Conservation (phyloP, 352 stramenopile species). For the Phytophthora ohioensis region DNA sequence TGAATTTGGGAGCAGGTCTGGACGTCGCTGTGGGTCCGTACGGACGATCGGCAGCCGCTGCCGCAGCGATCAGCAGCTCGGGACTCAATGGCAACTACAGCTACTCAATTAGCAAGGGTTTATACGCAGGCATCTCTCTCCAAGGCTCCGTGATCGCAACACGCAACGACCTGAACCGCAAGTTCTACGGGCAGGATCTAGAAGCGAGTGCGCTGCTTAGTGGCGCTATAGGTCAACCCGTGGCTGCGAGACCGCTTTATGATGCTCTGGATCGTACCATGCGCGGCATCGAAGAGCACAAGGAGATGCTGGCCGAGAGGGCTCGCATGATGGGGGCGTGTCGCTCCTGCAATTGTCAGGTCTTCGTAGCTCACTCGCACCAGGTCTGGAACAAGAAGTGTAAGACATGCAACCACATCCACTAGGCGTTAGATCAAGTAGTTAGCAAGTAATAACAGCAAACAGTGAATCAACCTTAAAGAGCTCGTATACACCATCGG, state of each 20-base stretch:
- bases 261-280: constrained; percentile 61
- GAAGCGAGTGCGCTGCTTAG: constrained; percentile 52
- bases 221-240: constrained; percentile 49
- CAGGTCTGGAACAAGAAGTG: constrained; percentile 76
- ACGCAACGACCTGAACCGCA: constrained; percentile 89
- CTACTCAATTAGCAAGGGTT: constrained; percentile 90
- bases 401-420: constrained; percentile 64
- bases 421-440: constrained; percentile 34
- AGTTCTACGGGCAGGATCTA: constrained; percentile 91
- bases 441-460: not conserved
- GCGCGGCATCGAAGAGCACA: constrained; percentile 51
- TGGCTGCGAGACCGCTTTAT: constrained; percentile 62
- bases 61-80: constrained; percentile 59
- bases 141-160: constrained; percentile 90
- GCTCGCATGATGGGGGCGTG: constrained; percentile 58
- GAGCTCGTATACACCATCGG: too few species aligned
- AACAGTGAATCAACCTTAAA: too few species aligned
- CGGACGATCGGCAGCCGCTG: constrained; percentile 69
- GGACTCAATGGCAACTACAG: constrained; percentile 90
- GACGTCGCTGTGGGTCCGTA: constrained; percentile 88
- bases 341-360: constrained; percentile 49
- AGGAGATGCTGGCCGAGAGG: constrained; percentile 41
- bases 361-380: constrained; percentile 51
- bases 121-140: constrained; percentile 92
- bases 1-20: constrained; percentile 90